These are phyloP conservation scores for Pseudonitzschia multistriata DNA, from an alignment of 108 stramenopile species.

Conservation along the genomic window DNA sequence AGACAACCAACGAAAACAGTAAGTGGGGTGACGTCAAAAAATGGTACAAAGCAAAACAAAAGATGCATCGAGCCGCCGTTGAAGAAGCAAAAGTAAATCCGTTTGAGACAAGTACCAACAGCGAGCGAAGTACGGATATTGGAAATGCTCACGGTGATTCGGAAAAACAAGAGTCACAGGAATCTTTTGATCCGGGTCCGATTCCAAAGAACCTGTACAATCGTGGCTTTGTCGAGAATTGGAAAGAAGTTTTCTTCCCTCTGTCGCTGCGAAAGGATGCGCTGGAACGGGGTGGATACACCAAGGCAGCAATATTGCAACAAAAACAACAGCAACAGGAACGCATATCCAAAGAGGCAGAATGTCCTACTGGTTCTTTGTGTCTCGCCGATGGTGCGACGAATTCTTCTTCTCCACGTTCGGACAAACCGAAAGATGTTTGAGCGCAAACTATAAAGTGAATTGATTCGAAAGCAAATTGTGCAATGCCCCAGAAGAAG, in stretches of 20 bases:
- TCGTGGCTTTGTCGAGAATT: constrained; percentile 68
- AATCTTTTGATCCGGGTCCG: constrained; percentile 69
- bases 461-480: too few species aligned
- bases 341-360: constrained; percentile 35
- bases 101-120: neutral
- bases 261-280: constrained; percentile 61
- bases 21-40: constrained; percentile 74
- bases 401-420: neutral
- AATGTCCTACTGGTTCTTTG: neutral
- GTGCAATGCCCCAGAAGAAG: too few species aligned
- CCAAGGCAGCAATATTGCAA: neutral
- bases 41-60: constrained; percentile 65
- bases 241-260: constrained; percentile 73
- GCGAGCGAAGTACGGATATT: constrained; percentile 4
- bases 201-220: constrained; percentile 71
- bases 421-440: constrained; percentile 8
- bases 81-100: constrained; percentile 30
- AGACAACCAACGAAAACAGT: constrained; percentile 87
- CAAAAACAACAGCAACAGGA: constrained; percentile 43
- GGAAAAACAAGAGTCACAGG: constrained; percentile 8
- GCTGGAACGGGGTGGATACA: constrained; percentile 15
- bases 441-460: neutral
- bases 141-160: constrained; percentile 53
- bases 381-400: neutral
- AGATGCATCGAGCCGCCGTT: constrained; percentile 56